Conservation (phyloP, 2,329 filamentous ascomycete genomes). For the Aspergillus melleus region DNA sequence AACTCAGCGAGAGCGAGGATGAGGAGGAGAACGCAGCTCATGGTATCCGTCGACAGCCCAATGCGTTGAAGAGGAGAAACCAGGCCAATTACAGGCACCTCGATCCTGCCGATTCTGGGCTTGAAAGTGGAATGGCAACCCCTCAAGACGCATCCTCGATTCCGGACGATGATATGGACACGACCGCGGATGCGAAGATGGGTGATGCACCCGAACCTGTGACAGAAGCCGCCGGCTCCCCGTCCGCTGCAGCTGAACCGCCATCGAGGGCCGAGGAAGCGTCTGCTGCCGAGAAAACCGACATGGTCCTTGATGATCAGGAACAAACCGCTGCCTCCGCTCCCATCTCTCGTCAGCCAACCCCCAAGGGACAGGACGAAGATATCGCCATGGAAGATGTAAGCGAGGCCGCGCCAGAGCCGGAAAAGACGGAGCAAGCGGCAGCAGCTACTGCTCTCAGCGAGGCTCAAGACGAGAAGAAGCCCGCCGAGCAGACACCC, state of each 20-base stretch:
- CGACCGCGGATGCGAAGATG: conserved; percentile 39
- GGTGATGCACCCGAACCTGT: conserved; percentile 41
- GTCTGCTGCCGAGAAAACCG: conserved; percentile 32
- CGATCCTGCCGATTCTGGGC: conserved; percentile 54
- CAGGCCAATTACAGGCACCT: conserved; percentile 64
- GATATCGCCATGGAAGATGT: conserved; percentile 44
- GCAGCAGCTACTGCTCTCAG: conserved; percentile 10
- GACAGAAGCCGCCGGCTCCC: conserved; percentile 30
- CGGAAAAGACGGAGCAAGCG: conserved; percentile 19
- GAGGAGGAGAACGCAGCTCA: conserved; percentile 72
- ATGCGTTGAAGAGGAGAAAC: conserved; percentile 52
- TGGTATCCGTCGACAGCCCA: conserved; percentile 64
- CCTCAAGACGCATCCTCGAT: conserved; percentile 44
- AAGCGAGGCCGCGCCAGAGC: conserved; percentile 18
- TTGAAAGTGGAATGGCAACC: conserved; percentile 53
- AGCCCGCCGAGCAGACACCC: conserved; percentile 21
- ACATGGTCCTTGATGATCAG: conserved; percentile 31
- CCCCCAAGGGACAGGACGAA: conserved; percentile 33
- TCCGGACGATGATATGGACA: conserved; percentile 46
- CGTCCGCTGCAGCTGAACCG: conserved; percentile 33
- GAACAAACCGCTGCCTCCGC: conserved; percentile 28
- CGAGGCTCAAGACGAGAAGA: conserved; percentile 25
- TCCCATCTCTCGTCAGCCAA: conserved; percentile 31
- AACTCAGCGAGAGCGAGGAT: conserved; percentile 85
- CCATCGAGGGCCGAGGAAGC: conserved; percentile 33